Evolutionary conservation across 345 rosid genomes (phyloP), one percentile per base, ranked within the genome.

Genomic region (Turnera subulata): DNA sequence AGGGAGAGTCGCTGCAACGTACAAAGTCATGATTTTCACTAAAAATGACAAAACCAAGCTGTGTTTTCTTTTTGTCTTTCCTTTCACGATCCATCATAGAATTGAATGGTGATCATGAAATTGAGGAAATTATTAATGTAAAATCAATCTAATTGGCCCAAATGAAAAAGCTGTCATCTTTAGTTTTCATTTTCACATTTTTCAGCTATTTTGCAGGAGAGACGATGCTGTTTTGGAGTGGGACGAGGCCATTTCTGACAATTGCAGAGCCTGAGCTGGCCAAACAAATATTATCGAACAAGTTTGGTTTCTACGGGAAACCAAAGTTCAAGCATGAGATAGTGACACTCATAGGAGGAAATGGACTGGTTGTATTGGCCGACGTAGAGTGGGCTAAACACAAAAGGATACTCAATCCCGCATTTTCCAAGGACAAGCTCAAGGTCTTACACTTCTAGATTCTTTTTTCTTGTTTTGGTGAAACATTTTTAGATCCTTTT

Each of bases 401-500:
- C 52, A 77, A 94, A 24, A 82, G 73, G 68, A 85, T 85, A 70
- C 78, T 89, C 22, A 68, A 82, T 9, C 99, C 96, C 14, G 87
- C 89, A 16, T 89, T 93, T 64, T 86, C 87, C 35, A 74, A 76
- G 78, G 96, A 93, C 56, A 93, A 86, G 74, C 97, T 93, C 71
- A 93, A 85, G 78, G 97, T 86, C 43, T 33, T 24, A 6, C 44
- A n/a, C n/a, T n/a, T n/a, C n/a, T n/a, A n/a, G n/a, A n/a, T n/a
- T n/a, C n/a, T n/a, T n/a, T n/a, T n/a, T n/a, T n/a, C n/a, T n/a
- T n/a, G n/a, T n/a, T n/a, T n/a, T n/a, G n/a, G n/a, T n/a, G n/a
- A n/a, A n/a, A n/a, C n/a, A n/a, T n/a, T n/a, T n/a, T n/a, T n/a
- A n/a, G n/a, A n/a, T n/a, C n/a, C n/a, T n/a, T n/a, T n/a, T n/a